Base-by-base conservation (phyloP, 106 monocot genomes). In the Hemerocallis citrina region DNA sequence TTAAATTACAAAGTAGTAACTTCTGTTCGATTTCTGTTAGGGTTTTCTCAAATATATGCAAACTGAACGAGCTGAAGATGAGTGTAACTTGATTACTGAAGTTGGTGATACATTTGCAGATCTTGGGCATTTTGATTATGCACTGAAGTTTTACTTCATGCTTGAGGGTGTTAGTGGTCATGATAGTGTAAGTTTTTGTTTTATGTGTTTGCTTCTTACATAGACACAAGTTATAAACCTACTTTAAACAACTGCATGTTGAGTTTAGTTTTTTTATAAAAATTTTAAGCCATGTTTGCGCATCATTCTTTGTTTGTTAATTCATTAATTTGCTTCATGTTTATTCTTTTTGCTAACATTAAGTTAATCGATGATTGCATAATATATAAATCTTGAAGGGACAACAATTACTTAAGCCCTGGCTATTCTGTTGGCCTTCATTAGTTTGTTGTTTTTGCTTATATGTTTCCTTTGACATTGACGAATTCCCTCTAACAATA, bases 91-190 rank as follows among this genome's bases (percentile, higher is more conserved):
- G 50, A 54, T 90, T 62, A 63, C 60, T 52, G 95, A 90, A 72
- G 78, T 84, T 76, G 95, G 84, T 19, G 67, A 77, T 55, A 68
- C 78, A 29, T 78, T 86, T 52, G 47, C 63, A 40, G 59, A 61
- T 35, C 54, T 96, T 57, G 78, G 72, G 22, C 55, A 76, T 30
- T 73, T 78, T 70, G 71, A 81, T 44, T 66, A 66, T 79, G 86
- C 95, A 34, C 45, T 90, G 63, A 77, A 83, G 62, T 90, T 84
- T 63, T 96, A 86, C 68, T 77, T 64, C 19, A 72, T 76, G 42
- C 33, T 84, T 25, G 83, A 80, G 33, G 54, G 39, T 24, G 38
- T 66, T 48, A 13, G 59, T 72, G 52, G n/a, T 23, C 17, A 74
- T 64, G 72, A 70, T 27, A 77, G 77, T 47, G 84, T 92, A 75